Conservation (phyloP, 2,329 filamentous ascomycete species). For the Pezicula carpinea region DNA sequence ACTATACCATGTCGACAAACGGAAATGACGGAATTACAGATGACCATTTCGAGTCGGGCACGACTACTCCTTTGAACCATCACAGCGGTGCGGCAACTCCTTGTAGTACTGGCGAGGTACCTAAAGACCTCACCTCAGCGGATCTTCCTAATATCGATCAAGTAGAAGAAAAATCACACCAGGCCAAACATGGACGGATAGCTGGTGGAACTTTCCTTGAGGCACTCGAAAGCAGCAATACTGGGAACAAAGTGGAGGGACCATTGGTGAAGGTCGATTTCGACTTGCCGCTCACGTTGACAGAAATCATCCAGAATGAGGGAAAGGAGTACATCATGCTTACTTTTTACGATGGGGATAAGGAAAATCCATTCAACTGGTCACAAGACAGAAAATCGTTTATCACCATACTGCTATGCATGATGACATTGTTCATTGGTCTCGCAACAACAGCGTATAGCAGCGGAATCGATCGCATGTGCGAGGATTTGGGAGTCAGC, state of each 20-base stretch:
- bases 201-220: constrained; percentile 34
- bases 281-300: constrained; percentile 44
- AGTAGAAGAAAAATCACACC: constrained; percentile 11
- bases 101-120: background rate
- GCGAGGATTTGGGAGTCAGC: constrained; percentile 36
- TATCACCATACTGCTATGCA: constrained; percentile 41
- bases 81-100: constrained; percentile 1
- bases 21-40: too few species aligned
- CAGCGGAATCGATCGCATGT: constrained; percentile 43
- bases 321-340: constrained; percentile 41
- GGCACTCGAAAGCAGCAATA: constrained; percentile 28
- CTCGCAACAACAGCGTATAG: constrained; percentile 49
- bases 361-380: constrained; percentile 49
- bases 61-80: background rate
- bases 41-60: too few species aligned
- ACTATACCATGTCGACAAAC: too few species aligned
- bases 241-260: constrained; percentile 29
- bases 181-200: constrained; percentile 28
- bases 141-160: constrained; percentile 12
- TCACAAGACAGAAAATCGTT: constrained; percentile 37
- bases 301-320: constrained; percentile 36
- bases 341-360: constrained; percentile 40
- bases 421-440: constrained; percentile 50
- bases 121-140: constrained; percentile 2
- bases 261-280: constrained; percentile 38